Evolutionary conservation across 192 early-diverging fungal genomes (phyloP).

Genomic region (Spizellomyces punctatus): DNA sequence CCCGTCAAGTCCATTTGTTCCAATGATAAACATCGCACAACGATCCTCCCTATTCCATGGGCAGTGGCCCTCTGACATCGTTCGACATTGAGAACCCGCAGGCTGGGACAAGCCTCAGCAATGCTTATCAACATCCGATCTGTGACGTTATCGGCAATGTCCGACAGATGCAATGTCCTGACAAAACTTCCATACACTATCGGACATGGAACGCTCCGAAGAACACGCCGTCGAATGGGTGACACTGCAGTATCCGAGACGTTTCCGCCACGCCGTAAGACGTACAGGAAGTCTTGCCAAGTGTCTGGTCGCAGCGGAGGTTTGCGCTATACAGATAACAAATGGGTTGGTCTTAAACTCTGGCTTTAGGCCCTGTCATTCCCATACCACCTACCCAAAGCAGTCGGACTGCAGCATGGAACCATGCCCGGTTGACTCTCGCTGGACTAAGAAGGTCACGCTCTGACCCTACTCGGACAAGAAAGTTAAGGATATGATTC

Average conservation of each 20-base stretch:
- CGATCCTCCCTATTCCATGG: conserved; percentile 12
- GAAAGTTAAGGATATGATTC: background rate
- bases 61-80: conserved; percentile 6
- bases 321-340: background rate
- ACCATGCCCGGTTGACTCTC: conserved; percentile 23
- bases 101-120: conserved; percentile 13
- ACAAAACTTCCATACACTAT: conserved; percentile 15
- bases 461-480: conserved; percentile 11
- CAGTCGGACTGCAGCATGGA: conserved; percentile 8
- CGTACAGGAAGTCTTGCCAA: background rate
- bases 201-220: conserved; percentile 9
- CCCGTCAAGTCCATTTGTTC: conserved; percentile 30
- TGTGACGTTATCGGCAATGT: conserved; percentile 7
- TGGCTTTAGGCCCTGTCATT: background rate
- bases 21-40: conserved; percentile 5
- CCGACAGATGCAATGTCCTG: conserved; percentile 9
- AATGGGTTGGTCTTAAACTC: background rate
- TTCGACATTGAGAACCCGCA: conserved; percentile 20
- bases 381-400: conserved; percentile 7
- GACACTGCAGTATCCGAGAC: background rate
- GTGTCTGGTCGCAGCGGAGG: conserved; percentile 19
- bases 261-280: conserved; percentile 13
- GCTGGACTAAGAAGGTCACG: background rate
- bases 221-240: conserved; percentile 1
- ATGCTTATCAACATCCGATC: conserved; percentile 3